These are phyloP conservation scores for Starmerella potacharoeniae DNA, from an alignment of 805 yeast genomes.

Conservation along the genomic window DNA sequence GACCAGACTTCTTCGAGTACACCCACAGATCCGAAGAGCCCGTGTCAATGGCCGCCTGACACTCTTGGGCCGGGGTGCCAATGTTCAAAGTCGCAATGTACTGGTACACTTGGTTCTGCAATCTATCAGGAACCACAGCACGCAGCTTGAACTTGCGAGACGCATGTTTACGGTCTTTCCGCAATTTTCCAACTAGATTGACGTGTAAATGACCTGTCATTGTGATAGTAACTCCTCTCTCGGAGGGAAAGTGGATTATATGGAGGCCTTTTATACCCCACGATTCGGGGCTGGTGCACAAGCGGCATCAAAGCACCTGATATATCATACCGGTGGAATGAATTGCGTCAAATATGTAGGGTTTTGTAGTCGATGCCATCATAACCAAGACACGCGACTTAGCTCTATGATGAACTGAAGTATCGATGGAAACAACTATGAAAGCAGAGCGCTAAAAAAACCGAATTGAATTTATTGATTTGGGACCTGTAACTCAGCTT, in stretches of 20 bases:
- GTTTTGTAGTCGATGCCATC: neutral
- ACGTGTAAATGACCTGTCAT: constrained; percentile 4
- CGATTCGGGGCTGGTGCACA: neutral
- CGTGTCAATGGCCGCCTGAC: constrained; percentile 50
- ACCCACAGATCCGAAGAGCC: constrained; percentile 62
- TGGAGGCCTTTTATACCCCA: too few species aligned
- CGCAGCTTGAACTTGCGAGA: constrained; percentile 4
- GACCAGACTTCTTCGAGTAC: constrained; percentile 13
- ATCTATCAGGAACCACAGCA: constrained; percentile 10
- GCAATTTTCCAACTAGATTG: neutral
- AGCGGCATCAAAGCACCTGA: neutral
- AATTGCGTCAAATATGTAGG: neutral
- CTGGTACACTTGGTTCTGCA: constrained; percentile 14
- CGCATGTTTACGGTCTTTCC: constrained; percentile 12
- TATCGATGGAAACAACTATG: too few species aligned
- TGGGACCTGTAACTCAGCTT: too few species aligned
- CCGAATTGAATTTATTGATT: too few species aligned
- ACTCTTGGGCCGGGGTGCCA: constrained; percentile 44
- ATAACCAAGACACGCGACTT: neutral
- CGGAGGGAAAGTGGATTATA: too few species aligned
- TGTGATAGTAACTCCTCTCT: neutral
- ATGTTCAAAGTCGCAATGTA: constrained; percentile 25
- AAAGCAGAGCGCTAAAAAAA: too few species aligned
- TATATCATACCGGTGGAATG: neutral
- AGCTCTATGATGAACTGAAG: too few species aligned